Evolutionary conservation across 345 rosid species (phyloP), one percentile per base, ranked within the genome.

Genomic region (Eucalyptus polybractea): DNA sequence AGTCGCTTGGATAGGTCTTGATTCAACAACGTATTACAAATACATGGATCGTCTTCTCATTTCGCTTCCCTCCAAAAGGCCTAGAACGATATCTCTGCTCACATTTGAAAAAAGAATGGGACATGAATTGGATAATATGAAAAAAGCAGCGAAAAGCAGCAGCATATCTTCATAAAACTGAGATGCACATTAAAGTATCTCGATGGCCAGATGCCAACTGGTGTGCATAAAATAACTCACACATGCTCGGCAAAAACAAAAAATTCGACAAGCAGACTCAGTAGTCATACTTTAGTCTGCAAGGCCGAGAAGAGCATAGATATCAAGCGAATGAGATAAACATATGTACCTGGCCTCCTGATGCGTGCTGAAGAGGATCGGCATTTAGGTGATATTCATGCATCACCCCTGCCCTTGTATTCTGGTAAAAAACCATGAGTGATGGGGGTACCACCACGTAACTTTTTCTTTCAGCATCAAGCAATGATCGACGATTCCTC

Each of bases 371-470:
- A 72, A 37, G 27, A 37, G 8, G 83, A 37, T 72, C 14, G 27
- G 83, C 83, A 47, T 49, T 88, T 88, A 88, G 89, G 89, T 76
- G 89, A 60, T 88, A 88, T 47, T 88, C 89, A 65, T 88, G 89
- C 86, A 88, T 88, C 81, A 67, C 54, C 76, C 21, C 1, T 50
- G 60, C 49, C 8, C 7, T 1, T 21, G 27, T 17, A 25, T 31
- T 56, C 67, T 3, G 10, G 42, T 0, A 2, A 31, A 10, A 37
- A 72, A 72, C 83, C 45, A 3, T 10, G 83, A 72, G 27, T 37
- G 83, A 72, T 72, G 14, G 14, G 25, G 25, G 5, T 1, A 72
- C 83, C 13, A 6, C 83, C 83, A 72, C 27, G 27, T 11, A 37
- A 24, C 45, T 7, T 37, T 7, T 72, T 10, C 47, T 9, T 62